Base-by-base conservation (phyloP, 78 protist genomes). In the Dictyostelium purpureum region DNA sequence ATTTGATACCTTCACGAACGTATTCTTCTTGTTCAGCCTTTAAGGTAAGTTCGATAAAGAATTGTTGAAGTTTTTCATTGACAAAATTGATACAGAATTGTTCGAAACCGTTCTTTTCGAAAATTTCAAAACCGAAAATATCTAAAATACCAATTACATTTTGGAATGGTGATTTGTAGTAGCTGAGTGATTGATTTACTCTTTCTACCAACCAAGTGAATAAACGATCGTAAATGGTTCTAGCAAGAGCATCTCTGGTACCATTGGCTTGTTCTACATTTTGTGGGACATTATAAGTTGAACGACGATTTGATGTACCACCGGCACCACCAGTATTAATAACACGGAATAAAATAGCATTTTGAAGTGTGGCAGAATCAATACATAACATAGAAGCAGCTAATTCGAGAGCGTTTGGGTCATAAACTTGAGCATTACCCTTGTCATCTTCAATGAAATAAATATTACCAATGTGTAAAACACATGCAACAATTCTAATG, bases 41-140 rank as follows among this genome's bases (percentile, higher is more conserved):
- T 33, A 97, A 79, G 9, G 98, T 96, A 63, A 96, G 78, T 51
- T 97, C 98, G 14, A 97, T 97, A 89, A 97, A 90, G 88, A 61
- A 91, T 77, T 76, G 92, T 45, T 88, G 94, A 24, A 87, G 57
- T 49, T 80, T 82, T 63, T 81, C 94, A 93, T 97, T 97, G 89
- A 95, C 97, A 89, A 92, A 97, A 77, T 97, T 97, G 94, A 97
- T 97, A 94, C 98, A 96, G 57, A 97, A 91, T 87, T 97, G 98
- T 87, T 97, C 99, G 67, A 96, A 97, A 24, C 97, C 93, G 77
- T 98, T 98, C 43, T 78, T 24, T 82, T 87, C 76, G 24, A 87
- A 97, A 19, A 97, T 97, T 69, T 97, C 98, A 66, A 97, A 97
- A 45, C 99, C 99, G 66, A 94, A 97, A 57, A 97, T 97, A 81